Evolutionary conservation across 768 basidiomycete genomes (phyloP).

Genomic region (Hericium erinaceus): DNA sequence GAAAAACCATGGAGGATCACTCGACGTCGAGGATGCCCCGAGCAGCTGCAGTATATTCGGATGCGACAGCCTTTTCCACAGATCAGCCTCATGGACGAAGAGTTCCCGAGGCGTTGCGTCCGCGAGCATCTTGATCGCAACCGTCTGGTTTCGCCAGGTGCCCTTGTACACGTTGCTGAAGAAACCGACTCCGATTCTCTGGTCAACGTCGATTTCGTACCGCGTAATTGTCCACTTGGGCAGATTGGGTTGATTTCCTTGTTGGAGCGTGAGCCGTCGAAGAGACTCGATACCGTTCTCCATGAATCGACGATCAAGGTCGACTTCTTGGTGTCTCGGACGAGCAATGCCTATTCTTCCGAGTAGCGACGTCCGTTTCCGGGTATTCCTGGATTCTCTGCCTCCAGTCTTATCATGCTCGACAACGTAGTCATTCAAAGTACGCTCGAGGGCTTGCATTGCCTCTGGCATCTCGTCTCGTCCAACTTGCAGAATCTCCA

Average conservation of each 20-base stretch:
- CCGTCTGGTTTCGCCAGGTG: slow-evolving; percentile 53
- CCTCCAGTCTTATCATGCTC: slow-evolving; percentile 18
- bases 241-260: slow-evolving; percentile 20
- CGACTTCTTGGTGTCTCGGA: slow-evolving; percentile 16
- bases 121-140: slow-evolving; percentile 67
- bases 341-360: not conserved
- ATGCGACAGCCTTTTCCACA: slow-evolving; percentile 65
- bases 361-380: no score
- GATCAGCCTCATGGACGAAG: slow-evolving; percentile 60
- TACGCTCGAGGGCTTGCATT: slow-evolving; percentile 68
- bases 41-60: slow-evolving; percentile 63
- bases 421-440: slow-evolving; percentile 37
- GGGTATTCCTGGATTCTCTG: no score
- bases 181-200: slow-evolving; percentile 61
- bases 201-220: slow-evolving; percentile 67
- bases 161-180: slow-evolving; percentile 75
- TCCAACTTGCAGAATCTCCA: slow-evolving; percentile 50
- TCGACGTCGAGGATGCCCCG: slow-evolving; percentile 66
- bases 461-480: slow-evolving; percentile 72
- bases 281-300: slow-evolving; percentile 66
- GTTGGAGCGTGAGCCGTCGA: slow-evolving; percentile 41
- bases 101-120: slow-evolving; percentile 49
- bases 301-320: slow-evolving; percentile 61
- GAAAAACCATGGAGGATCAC: slow-evolving; percentile 69
- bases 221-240: slow-evolving; percentile 77